A percentile compares a stretch with the other conserved stretches of the same genome.
phyloP scores from a whole-genome alignment of 1,284 basidiomycete genomes.

The Cutaneotrichosporon cavernicola region DNA sequence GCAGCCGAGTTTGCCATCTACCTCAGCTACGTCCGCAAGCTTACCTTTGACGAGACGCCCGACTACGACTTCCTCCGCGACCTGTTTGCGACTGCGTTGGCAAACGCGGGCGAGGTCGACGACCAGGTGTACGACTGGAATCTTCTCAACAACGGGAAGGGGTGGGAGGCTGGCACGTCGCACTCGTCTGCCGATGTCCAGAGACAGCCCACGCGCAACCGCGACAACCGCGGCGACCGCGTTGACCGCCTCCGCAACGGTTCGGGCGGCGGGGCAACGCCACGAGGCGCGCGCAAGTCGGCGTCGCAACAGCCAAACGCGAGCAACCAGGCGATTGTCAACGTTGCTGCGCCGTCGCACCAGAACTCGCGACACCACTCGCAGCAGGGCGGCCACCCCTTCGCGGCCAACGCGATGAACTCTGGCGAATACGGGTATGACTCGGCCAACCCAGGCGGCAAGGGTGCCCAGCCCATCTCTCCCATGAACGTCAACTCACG shows the following conservation, averaged over 20 bases:
- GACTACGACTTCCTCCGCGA: conserved; percentile 95
- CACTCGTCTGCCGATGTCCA: conserved; percentile 32
- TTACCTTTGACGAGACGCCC: conserved; percentile 93
- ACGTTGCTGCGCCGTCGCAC: conserved; percentile 47
- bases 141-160: conserved; percentile 82
- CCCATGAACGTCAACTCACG: conserved; percentile 48
- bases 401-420: conserved; percentile 34
- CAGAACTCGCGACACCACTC: conserved; percentile 49
- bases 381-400: conserved; percentile 48
- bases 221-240: conserved; percentile 49
- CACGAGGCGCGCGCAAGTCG: conserved; percentile 44
- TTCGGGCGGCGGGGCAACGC: conserved; percentile 37
- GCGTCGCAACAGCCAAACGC: conserved; percentile 48
- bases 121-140: conserved; percentile 92
- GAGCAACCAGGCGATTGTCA: conserved; percentile 53
- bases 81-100: conserved; percentile 85
- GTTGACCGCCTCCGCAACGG: conserved; percentile 53
- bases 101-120: conserved; percentile 81
- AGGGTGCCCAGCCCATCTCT: conserved; percentile 36
- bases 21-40: conserved; percentile 92
- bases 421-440: conserved; percentile 37
- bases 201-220: conserved; percentile 41
- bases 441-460: conserved; percentile 32
- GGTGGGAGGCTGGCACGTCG: conserved; percentile 76
- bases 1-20: conserved; percentile 90